Evolutionary conservation across 176 grass and related monocot genomes (phyloP), one percentile per base, ranked within the genome.

Genomic region (Oryza punctata): DNA sequence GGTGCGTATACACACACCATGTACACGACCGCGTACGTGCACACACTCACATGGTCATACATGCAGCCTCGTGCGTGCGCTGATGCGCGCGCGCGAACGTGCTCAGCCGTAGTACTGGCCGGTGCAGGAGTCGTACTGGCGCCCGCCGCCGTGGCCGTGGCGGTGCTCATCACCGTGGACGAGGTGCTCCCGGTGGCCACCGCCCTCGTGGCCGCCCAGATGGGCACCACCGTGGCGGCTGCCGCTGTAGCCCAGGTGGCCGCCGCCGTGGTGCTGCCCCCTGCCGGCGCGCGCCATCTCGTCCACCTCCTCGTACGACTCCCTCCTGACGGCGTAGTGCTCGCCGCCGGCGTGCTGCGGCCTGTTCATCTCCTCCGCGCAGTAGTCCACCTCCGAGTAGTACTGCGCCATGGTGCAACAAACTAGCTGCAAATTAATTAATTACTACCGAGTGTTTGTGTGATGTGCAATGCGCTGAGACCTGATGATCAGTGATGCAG

Each of bases 361-460:
- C 33, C 33, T 1, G 33, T 35, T 35, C 33, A 80, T 47, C 72
- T 88, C 86, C 74, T 83, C 74, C 24, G 69, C 32, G 87, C 67
- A 74, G 81, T 88, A 61, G 46, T 78, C 81, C 12, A 44, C 64
- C 69, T 84, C 87, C 61, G 81, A 79, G 61, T 79, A 73, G 75
- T 88, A 57, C 21, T 26, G 66, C 61, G 87, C 75, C 87, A 84
- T 79, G 45, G 24, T 3, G 15, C 50, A 24, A 59, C 0, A 9
- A n/a, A 21, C 10, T 11, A 38, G 5, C 50, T 57, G 18, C 50
- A 57, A 7, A 1, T 0, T 1, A 7, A 1, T 0, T 1, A 21
- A 57, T 41, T 41, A 57, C 8, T 60, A 18, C 5, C 5, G 21
- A 23, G 1, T 60, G 46, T 46, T 6, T 1, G 3, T 13, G 15